phyloP scores from a whole-genome alignment of 805 yeast species.

The Candida maris region DNA sequence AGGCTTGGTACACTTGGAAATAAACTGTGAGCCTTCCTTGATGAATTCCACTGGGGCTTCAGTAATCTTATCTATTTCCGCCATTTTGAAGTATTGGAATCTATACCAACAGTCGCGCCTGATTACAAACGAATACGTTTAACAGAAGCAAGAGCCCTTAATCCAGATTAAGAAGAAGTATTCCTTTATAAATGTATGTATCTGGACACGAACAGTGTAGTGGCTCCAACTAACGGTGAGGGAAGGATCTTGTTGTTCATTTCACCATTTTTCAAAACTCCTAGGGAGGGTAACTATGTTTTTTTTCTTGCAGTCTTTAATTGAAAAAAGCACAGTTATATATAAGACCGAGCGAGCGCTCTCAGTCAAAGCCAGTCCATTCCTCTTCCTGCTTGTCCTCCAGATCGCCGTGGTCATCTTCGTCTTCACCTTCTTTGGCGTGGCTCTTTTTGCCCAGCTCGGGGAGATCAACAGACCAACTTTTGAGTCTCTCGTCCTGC shows the following conservation, averaged over 20 bases:
- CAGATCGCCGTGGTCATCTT: conserved; percentile 27
- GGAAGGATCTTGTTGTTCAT: no score
- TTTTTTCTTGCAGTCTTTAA: no score
- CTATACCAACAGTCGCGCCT: no score
- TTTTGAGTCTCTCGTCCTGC: conserved; percentile 55
- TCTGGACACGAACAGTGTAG: no score
- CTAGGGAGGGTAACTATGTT: no score
- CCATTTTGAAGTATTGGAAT: conserved; percentile 19
- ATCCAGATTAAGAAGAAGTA: no score
- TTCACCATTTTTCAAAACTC: no score
- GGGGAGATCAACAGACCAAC: conserved; percentile 64
- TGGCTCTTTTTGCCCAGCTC: conserved; percentile 24
- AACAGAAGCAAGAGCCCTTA: neutral
- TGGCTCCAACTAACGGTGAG: no score
- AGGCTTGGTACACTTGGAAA: conserved; percentile 92
- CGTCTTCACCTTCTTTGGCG: conserved; percentile 28
- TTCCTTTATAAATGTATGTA: no score
- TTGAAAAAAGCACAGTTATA: no score
- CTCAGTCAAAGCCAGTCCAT: conserved; percentile 31
- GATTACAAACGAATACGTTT: neutral
- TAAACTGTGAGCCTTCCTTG: conserved; percentile 86
- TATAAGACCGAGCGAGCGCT: neutral
- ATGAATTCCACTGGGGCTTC: conserved; percentile 89
- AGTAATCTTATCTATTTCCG: conserved; percentile 61
- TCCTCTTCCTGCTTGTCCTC: conserved; percentile 27